Evolutionary conservation across 768 basidiomycete genomes (phyloP).

Genomic region (Amanita pallidorosea): DNA sequence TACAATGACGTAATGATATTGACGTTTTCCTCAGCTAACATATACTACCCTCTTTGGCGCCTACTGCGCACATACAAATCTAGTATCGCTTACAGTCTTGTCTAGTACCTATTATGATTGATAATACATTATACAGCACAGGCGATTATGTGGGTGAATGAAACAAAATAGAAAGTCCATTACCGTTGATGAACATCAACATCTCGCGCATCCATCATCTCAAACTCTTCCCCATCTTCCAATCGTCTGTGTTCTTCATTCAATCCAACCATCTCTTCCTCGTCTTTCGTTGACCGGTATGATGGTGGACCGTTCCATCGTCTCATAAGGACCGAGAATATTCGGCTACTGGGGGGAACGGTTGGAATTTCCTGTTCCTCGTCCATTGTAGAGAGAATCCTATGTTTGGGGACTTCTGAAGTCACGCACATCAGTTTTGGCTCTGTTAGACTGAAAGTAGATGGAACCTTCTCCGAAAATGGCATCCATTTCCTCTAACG

Average conservation of each 20-base stretch:
- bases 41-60: no score
- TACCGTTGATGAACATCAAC: not conserved
- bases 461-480: slow-evolving; percentile 75
- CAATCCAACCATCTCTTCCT: slow-evolving; percentile 1
- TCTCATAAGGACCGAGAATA: not conserved
- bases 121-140: no score
- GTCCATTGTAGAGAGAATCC: not conserved
- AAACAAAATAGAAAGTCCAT: not conserved
- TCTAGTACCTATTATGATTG: no score
- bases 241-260: not conserved
- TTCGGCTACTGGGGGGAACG: not conserved
- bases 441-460: not conserved
- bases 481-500: slow-evolving; percentile 85
- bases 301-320: not conserved
- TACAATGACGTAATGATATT: no score
- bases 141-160: not conserved
- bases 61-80: no score
- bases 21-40: no score
- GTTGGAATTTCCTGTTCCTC: not conserved
- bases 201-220: slow-evolving; percentile 1
- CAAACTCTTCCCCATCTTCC: slow-evolving; percentile 1
- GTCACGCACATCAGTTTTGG: not conserved
- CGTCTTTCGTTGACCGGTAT: not conserved
- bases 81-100: no score
- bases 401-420: not conserved